Percentiles rank a stretch among this genome's conserved stretches.
Evolutionary conservation across 306 rosid genomes (phyloP).

Genomic region (apple (Malus domestica)): ASM211411v1 NC_041798.1:39142501-39143000

Average conservation of each 20-base stretch:
- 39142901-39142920: background rate
- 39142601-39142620: slow-evolving; percentile 66
- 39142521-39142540: background rate
- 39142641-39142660: slow-evolving; percentile 43
- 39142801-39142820: background rate
- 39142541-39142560: slow-evolving; percentile 45
- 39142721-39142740: slow-evolving; percentile 63
- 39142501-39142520: background rate
- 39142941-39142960: too few species aligned
- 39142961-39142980: background rate
- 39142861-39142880: background rate
- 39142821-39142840: background rate
- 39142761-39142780: slow-evolving; percentile 59
- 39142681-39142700: slow-evolving; percentile 49
- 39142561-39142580: slow-evolving; percentile 66
- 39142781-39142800: background rate
- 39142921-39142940: background rate
- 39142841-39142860: background rate
- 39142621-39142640: slow-evolving; percentile 53
- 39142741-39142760: slow-evolving; percentile 66
- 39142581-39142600: slow-evolving; percentile 94
- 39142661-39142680: slow-evolving; percentile 28
- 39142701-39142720: slow-evolving; percentile 75
- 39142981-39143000: background rate
- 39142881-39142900: background rate